Evolutionary conservation across 2,329 filamentous ascomycete genomes (phyloP), one percentile per base, ranked within the genome.

Genomic region (Cladosporium colombiae): DNA sequence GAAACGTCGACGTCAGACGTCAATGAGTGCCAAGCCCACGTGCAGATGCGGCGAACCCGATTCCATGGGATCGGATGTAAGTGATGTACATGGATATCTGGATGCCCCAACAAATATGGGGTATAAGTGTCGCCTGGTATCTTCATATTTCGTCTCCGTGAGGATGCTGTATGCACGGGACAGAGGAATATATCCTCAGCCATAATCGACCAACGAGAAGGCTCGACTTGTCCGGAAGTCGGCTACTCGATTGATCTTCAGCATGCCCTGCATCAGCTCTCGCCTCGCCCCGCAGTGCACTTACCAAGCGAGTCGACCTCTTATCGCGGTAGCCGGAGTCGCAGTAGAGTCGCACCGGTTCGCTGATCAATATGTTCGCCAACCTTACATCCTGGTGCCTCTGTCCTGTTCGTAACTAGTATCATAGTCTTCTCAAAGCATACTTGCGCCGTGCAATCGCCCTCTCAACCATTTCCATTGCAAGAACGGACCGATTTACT

Each of bases 401-500:
- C 8, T 16, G 16, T 60, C 37, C 40, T 21, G 25, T 46, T 23
- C 23, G 25, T 13, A n/a, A 21, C 3, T 13, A 8, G 6, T 5
- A 21, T 11, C 40, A 13, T 21, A 23, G 3, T 46, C n/a, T 13
- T 46, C 7, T 46, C 5, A 8, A 21, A 21, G 40, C n/a, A 46
- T 0, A 49, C 18, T 29, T 18, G 23, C 10, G 31, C 40, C 33
- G 8, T 1, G 40, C n/a, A 21, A 11, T 16, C n/a, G 3, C 31
- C 8, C 8, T 11, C 27, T 29, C 31, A 52, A 35, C 44, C 5
- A 21, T n/a, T 16, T 14, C 56, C 37, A 18, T 23, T 29, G 13
- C n/a, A 63, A 29, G 29, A 37, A 44, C 61, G 61, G 61, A 31
- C 61, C 61, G 61, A 63, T 52, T 62, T 50, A 25, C 60, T 62